Conservation (phyloP, 495 filamentous ascomycete species). For the Cercophora samala region DNA sequence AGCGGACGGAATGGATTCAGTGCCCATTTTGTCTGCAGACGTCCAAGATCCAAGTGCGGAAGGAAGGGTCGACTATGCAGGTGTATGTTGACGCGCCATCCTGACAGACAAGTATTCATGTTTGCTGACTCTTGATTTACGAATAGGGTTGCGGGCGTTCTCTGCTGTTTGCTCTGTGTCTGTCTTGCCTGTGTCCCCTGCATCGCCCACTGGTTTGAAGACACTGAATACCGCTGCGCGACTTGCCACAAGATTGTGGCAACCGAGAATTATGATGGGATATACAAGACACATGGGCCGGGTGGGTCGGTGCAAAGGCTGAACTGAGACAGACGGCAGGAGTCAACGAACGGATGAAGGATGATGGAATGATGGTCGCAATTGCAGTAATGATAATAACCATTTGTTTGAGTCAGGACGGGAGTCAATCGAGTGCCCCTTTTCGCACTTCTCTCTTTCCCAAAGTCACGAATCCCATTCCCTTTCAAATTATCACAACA, state of each 20-base stretch:
- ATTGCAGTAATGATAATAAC: not conserved
- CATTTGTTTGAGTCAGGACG: not conserved
- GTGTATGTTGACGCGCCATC: conserved; percentile 20
- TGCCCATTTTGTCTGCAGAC: conserved; percentile 34
- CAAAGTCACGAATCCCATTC: no score
- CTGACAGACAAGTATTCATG: not conserved
- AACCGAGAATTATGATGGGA: conserved; percentile 20
- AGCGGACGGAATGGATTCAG: conserved; percentile 28
- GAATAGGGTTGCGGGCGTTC: conserved; percentile 27
- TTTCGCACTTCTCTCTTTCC: no score
- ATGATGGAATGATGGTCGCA: not conserved
- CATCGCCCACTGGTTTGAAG: conserved; percentile 35
- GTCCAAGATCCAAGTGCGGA: conserved; percentile 19
- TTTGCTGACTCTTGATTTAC: not conserved
- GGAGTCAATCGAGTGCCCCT: not conserved
- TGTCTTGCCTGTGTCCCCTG: conserved; percentile 35
- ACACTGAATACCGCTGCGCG: conserved; percentile 29
- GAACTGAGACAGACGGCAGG: not conserved
- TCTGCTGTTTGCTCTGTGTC: conserved; percentile 34
- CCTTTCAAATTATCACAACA: not conserved
- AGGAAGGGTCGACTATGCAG: conserved; percentile 33
- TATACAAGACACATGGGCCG: conserved; percentile 22
- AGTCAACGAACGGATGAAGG: not conserved
- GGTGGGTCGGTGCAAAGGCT: conserved; percentile 11
- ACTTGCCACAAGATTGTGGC: conserved; percentile 31